Conservation (phyloP, 345 rosid genomes). For the Eucalyptus globulus region DNA sequence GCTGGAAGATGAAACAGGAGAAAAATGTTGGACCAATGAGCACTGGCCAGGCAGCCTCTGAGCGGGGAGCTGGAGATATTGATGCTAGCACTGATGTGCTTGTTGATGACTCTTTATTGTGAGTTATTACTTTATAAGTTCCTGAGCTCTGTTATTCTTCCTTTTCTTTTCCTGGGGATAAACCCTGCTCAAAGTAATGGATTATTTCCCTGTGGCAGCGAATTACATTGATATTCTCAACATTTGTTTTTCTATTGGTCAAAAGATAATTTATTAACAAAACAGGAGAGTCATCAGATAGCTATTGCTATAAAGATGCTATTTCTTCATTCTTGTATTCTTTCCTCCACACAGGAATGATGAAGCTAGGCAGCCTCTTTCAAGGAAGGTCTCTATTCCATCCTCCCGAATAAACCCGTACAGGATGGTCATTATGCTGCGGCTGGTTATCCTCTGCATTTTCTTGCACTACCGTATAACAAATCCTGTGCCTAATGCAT, state of each 20-base stretch:
- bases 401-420: slow-evolving; percentile 85
- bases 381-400: slow-evolving; percentile 80
- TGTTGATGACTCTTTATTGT: slow-evolving; percentile 84
- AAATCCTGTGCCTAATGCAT: slow-evolving; percentile 78
- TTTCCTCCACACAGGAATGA: slow-evolving; percentile 36
- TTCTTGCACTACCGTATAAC: slow-evolving; percentile 84
- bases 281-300: not conserved
- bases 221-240: not conserved
- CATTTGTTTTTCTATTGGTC: not conserved
- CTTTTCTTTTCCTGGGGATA: not conserved
- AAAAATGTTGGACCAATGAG: slow-evolving; percentile 71
- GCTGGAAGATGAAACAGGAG: slow-evolving; percentile 97
- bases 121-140: slow-evolving; percentile 2
- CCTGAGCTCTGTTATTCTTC: not conserved
- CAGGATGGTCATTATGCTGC: slow-evolving; percentile 84
- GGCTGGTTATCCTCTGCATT: slow-evolving; percentile 60
- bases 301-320: not conserved
- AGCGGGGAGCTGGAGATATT: slow-evolving; percentile 86
- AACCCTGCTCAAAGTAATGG: not conserved
- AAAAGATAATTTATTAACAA: not conserved
- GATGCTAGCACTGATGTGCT: slow-evolving; percentile 86
- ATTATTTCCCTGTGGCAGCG: not conserved
- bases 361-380: slow-evolving; percentile 89
- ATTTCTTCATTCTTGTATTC: not conserved
- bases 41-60: slow-evolving; percentile 72